Percentiles rank a stretch among this genome's conserved stretches.
phyloP scores from a whole-genome alignment of 257 asterid genomes.

The Nicotiana noctiflora region DNA sequence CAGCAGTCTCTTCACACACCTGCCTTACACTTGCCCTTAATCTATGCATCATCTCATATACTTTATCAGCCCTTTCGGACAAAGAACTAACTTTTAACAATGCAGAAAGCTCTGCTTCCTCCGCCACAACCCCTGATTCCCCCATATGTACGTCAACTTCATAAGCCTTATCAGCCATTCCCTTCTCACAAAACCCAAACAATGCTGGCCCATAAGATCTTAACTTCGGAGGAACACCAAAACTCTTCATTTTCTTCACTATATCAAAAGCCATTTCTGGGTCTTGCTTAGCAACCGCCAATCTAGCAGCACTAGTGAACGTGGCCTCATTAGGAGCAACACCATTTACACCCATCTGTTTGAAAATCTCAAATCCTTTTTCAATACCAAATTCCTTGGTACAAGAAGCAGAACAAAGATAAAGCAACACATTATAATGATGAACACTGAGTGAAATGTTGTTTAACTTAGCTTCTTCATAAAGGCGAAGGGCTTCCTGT shows the following conservation, averaged over 20 bases:
- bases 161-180: constrained; percentile 66
- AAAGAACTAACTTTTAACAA: constrained; percentile 59
- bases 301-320: constrained; percentile 75
- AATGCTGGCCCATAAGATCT: constrained; percentile 91
- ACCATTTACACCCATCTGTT: constrained; percentile 52
- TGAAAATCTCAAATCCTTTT: constrained; percentile 71
- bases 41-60: constrained; percentile 82
- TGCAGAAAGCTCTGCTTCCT: constrained; percentile 79
- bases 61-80: constrained; percentile 47
- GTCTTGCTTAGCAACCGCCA: constrained; percentile 77
- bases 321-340: constrained; percentile 83
- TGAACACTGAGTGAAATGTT: constrained; percentile 40
- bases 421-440: constrained; percentile 71
- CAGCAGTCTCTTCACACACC: constrained; percentile 72
- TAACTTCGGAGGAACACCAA: too few species aligned
- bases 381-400: constrained; percentile 30
- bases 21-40: constrained; percentile 77
- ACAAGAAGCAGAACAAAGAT: constrained; percentile 43
- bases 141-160: constrained; percentile 78
- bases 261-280: constrained; percentile 69
- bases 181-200: constrained; percentile 60
- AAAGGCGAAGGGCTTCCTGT: constrained; percentile 60
- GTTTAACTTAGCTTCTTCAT: constrained; percentile 60
- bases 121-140: constrained; percentile 50
- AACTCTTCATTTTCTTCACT: too few species aligned